Percentiles rank a stretch among this genome's conserved stretches.
Conservation (phyloP, 768 basidiomycete genomes). For the Mrakia hoshinonis region DNA sequence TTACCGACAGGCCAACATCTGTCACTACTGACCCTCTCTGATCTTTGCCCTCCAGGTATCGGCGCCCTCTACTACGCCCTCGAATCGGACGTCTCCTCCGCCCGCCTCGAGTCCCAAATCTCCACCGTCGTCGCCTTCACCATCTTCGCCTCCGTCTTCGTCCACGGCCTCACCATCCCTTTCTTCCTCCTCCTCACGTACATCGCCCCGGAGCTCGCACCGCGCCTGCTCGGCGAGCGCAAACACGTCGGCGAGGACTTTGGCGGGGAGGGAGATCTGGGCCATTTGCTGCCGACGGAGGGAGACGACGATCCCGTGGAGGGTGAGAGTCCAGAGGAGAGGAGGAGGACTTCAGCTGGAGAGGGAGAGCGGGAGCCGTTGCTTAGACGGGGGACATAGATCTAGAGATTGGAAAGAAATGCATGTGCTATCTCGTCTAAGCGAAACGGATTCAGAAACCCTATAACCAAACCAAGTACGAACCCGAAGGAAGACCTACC, state of each 20-base stretch:
- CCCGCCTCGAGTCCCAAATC: background rate
- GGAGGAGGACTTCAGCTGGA: background rate
- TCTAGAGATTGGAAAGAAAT: no score
- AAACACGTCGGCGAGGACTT: constrained; percentile 12
- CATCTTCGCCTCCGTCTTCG: constrained; percentile 9
- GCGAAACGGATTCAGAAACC: no score
- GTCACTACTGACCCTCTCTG: no score
- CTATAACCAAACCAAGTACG: no score
- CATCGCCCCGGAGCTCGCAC: background rate
- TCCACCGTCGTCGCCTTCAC: background rate
- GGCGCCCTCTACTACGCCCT: constrained; percentile 16
- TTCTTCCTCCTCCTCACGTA: constrained; percentile 13
- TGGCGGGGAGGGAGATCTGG: background rate
- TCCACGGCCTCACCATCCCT: constrained; percentile 1
- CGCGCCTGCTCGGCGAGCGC: background rate
- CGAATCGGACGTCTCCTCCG: background rate
- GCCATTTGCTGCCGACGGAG: background rate
- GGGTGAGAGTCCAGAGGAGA: background rate
- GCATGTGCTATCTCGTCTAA: no score
- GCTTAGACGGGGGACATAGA: no score
- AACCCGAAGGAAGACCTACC: no score
- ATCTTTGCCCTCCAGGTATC: no score
- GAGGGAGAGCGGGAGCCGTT: no score
- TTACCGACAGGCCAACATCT: no score
- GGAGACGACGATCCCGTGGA: background rate